Conservation (phyloP, 2,329 filamentous ascomycete genomes). For the Colletotrichum sp. region DNA sequence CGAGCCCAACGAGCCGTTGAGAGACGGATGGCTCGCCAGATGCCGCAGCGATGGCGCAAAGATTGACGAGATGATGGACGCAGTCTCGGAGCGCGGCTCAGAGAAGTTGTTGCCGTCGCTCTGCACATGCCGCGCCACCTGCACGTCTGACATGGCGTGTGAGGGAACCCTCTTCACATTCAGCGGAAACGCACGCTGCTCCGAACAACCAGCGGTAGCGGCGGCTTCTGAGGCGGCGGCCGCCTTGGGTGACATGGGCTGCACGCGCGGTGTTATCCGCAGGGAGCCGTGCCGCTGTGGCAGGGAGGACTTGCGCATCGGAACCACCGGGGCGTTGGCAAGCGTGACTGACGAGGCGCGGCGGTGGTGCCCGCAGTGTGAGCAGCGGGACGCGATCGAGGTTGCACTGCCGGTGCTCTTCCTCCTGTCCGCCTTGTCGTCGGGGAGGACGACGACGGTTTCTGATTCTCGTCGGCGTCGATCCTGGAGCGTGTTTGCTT, state of each 20-base stretch:
- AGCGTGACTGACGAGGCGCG: neutral
- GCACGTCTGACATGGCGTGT: neutral
- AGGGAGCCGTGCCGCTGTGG: neutral
- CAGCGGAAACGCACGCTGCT: neutral
- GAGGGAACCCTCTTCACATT: neutral
- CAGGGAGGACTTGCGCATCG: neutral
- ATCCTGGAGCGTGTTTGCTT: neutral
- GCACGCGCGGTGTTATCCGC: neutral
- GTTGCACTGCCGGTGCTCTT: neutral
- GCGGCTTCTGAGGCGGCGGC: neutral
- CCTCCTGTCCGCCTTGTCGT: neutral
- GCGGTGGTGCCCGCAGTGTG: neutral
- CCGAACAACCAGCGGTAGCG: neutral
- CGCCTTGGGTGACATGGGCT: neutral
- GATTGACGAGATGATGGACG: conserved; percentile 13
- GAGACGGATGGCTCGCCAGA: conserved; percentile 7
- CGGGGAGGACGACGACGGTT: neutral
- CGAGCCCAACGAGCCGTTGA: neutral
- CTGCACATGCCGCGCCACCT: neutral
- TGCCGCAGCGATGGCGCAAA: conserved; percentile 12
- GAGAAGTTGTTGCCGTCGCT: neutral
- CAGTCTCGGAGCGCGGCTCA: conserved; percentile 1
- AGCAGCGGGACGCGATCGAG: neutral
- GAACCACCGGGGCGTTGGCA: neutral
- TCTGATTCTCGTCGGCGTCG: neutral